phyloP scores from a whole-genome alignment of 2,329 filamentous ascomycete genomes.

The Fusarium neocosmosporiellum region DNA sequence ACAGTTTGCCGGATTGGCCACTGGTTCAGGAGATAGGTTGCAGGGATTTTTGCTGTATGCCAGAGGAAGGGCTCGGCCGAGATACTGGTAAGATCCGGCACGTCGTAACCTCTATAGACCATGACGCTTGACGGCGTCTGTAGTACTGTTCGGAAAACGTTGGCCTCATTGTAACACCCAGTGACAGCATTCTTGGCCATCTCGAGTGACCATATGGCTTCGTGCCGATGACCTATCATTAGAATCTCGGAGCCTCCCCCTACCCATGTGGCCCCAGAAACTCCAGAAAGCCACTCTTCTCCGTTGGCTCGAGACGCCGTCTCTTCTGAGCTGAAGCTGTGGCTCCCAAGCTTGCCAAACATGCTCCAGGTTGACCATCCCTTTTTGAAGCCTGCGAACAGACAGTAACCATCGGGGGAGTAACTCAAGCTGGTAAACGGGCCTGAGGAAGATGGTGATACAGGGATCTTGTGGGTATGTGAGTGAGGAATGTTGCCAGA shows the following conservation, averaged over 20 bases:
- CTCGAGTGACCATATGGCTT: slow-evolving; percentile 87
- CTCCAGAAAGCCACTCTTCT: slow-evolving; percentile 86
- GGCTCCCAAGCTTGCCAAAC: slow-evolving; percentile 89
- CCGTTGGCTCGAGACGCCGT: slow-evolving; percentile 72
- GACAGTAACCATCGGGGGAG: slow-evolving; percentile 94
- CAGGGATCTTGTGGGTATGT: slow-evolving; percentile 78
- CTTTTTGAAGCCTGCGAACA: slow-evolving; percentile 91
- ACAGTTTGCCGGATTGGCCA: slow-evolving; percentile 92
- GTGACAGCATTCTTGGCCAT: slow-evolving; percentile 95
- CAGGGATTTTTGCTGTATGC: slow-evolving; percentile 90
- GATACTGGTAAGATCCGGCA: slow-evolving; percentile 89
- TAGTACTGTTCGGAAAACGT: slow-evolving; percentile 87
- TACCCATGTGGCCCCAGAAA: slow-evolving; percentile 85
- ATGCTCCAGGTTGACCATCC: slow-evolving; percentile 99
- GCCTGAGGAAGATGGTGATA: slow-evolving; percentile 76
- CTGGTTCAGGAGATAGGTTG: slow-evolving; percentile 86
- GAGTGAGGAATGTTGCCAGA: slow-evolving; percentile 91
- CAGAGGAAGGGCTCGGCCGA: slow-evolving; percentile 94
- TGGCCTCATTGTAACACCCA: slow-evolving; percentile 90
- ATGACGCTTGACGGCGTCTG: slow-evolving; percentile 90
- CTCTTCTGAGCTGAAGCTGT: slow-evolving; percentile 80
- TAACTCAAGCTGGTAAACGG: slow-evolving; percentile 80
- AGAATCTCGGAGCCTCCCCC: slow-evolving; percentile 89
- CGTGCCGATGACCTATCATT: slow-evolving; percentile 75
- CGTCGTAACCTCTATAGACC: slow-evolving; percentile 92